Percentiles rank a stretch among this genome's conserved stretches.
Conservation (phyloP, 2,329 filamentous ascomycete genomes). For the Anisogramma anomala region DNA sequence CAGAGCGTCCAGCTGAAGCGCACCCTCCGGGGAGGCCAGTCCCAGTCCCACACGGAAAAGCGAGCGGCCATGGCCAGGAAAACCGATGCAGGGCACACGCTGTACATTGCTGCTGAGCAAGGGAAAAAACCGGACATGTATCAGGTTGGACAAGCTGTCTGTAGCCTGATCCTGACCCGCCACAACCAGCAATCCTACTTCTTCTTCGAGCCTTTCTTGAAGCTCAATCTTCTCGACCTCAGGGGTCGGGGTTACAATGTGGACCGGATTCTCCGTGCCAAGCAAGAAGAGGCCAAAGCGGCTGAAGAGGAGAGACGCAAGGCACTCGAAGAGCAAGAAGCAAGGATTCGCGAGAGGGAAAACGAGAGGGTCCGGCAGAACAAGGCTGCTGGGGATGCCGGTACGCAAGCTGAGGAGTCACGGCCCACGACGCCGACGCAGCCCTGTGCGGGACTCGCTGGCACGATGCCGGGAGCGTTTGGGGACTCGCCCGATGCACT, state of each 20-base stretch:
- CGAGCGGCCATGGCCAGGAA: slow-evolving; percentile 58
- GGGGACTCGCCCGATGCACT: slow-evolving; percentile 46
- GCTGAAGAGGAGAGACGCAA: slow-evolving; percentile 72
- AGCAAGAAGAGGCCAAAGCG: slow-evolving; percentile 76
- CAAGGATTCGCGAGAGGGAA: slow-evolving; percentile 48
- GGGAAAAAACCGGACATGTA: slow-evolving; percentile 63
- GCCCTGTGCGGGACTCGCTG: slow-evolving; percentile 53
- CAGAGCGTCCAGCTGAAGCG: slow-evolving; percentile 66
- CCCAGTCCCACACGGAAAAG: slow-evolving; percentile 63
- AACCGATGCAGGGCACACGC: slow-evolving; percentile 42
- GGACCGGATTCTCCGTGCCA: slow-evolving; percentile 78
- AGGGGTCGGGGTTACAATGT: slow-evolving; percentile 91
- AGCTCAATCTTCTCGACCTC: slow-evolving; percentile 69
- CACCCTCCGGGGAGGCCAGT: slow-evolving; percentile 57
- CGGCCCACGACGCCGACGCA: slow-evolving; percentile 56
- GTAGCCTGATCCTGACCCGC: slow-evolving; percentile 65
- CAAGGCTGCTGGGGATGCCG: slow-evolving; percentile 26
- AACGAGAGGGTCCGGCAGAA: slow-evolving; percentile 36
- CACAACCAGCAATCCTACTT: slow-evolving; percentile 83
- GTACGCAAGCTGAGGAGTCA: slow-evolving; percentile 25
- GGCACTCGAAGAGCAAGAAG: slow-evolving; percentile 61
- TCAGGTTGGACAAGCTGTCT: slow-evolving; percentile 80
- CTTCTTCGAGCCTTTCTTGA: slow-evolving; percentile 83
- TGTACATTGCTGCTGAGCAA: slow-evolving; percentile 61
- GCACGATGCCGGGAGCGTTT: slow-evolving; percentile 64